Evolutionary conservation across 139 green algal genomes (phyloP).

Genomic region (Tetradesmus lagerheimii): DNA sequence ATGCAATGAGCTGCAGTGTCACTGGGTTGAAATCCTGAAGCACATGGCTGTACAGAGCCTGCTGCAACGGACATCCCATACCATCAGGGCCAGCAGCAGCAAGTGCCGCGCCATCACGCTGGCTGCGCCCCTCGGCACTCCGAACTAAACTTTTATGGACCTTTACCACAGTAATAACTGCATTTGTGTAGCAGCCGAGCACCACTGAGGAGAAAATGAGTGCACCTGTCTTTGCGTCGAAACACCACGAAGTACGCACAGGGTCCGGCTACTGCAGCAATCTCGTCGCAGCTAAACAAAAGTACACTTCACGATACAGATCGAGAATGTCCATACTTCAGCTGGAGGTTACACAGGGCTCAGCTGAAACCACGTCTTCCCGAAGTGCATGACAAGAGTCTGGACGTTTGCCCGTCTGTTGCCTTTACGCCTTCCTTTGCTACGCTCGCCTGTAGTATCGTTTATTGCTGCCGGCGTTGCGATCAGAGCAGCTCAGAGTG

Average conservation of each 20-base stretch:
- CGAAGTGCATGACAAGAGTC: neutral
- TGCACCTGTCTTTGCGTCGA: neutral
- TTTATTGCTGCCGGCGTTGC: neutral
- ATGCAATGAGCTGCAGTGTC: no score
- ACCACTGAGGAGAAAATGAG: neutral
- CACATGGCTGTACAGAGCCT: neutral
- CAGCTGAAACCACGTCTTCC: neutral
- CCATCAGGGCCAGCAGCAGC: conserved; percentile 10
- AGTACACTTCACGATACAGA: neutral
- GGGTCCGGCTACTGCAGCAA: neutral
- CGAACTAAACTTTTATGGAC: neutral
- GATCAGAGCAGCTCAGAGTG: neutral
- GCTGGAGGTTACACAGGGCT: neutral
- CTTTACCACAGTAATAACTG: no score
- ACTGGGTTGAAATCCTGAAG: no score
- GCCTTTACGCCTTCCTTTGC: neutral
- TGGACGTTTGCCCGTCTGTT: neutral
- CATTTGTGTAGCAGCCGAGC: neutral
- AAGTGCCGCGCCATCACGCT: neutral
- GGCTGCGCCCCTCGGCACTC: neutral
- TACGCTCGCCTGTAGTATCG: neutral
- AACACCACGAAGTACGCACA: neutral
- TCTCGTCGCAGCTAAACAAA: neutral
- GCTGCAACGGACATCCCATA: neutral
- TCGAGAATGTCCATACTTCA: neutral